These are phyloP conservation scores for Leccinum pachyderme DNA, from an alignment of 1,284 basidiomycete species.

Conservation along the genomic window DNA sequence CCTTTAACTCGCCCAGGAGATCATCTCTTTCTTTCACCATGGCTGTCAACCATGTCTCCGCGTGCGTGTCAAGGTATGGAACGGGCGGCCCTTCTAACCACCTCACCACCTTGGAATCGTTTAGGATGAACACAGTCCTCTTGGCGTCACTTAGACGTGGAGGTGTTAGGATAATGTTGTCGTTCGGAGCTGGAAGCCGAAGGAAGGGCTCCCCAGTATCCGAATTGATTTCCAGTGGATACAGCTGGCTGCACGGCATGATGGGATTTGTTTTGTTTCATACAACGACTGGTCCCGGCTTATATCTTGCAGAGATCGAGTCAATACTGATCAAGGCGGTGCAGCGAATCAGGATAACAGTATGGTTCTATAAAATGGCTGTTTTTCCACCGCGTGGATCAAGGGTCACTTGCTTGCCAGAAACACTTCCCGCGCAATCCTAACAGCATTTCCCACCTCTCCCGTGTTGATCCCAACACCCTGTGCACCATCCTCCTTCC, in stretches of 20 bases:
- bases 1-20: conserved; percentile 38
- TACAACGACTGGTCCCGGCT: neutral
- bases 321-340: conserved; percentile 3
- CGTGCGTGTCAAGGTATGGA: conserved; percentile 50
- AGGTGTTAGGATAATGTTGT: conserved; percentile 59
- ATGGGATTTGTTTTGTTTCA: conserved; percentile 2
- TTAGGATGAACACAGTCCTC: conserved; percentile 40
- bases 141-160: conserved; percentile 47
- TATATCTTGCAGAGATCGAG: neutral
- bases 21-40: conserved; percentile 27
- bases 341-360: neutral
- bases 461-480: conserved; percentile 74
- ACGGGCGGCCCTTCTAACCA: conserved; percentile 48
- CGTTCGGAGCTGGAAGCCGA: conserved; percentile 44
- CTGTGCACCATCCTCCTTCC: conserved; percentile 87
- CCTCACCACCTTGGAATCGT: conserved; percentile 47
- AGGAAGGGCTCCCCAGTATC: conserved; percentile 52
- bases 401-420: conserved; percentile 18
- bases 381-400: neutral
- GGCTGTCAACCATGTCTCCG: conserved; percentile 33
- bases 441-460: conserved; percentile 72
- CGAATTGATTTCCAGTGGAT: conserved; percentile 44
- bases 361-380: neutral
- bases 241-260: conserved; percentile 32
- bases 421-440: conserved; percentile 52